Evolutionary conservation across 257 asterid genomes (phyloP), one percentile per base, ranked within the genome.

Genomic region (Primulina tabacum): DNA sequence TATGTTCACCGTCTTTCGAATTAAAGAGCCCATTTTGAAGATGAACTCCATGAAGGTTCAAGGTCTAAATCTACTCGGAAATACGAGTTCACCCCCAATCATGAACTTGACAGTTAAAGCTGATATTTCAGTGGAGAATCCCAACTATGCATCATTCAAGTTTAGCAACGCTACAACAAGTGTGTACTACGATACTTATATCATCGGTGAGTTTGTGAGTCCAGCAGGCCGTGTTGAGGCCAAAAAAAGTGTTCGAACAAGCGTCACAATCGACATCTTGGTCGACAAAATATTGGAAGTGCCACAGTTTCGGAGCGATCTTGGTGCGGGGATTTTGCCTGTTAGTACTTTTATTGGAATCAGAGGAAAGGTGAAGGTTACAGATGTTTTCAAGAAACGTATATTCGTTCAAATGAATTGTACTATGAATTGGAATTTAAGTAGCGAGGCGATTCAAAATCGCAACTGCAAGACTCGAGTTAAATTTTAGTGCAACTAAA

Each of bases 301-400:
- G 37, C 37, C 71, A 0, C 50, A 77, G 21, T 66, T 82, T n/a
- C 24, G 30, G 43, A 71, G 53, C 7, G 87, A 84, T 75, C 69
- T 82, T 56, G 7, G 2, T 7, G 67, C n/a, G 0, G 72, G 83
- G 50, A 30, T 6, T 9, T 60, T 86, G 59, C 55, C 47, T 0
- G 2, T 86, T 55, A 71, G 69, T 28, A 65, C 72, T 11, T 68
- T 20, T 40, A 81, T 86, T 18, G 78, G 63, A 16, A 62, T 88
- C 0, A 60, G 59, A 10, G 95, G 95, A 34, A 72, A 76, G 71
- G 82, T 87, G 70, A 82, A 69, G 77, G 81, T 82, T 20, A 67
- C 76, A 20, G 53, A 64, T 8, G 62, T 60, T 3, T 43, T 77
- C 4, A 87, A 79, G 70, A 87, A 81, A 52, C 30, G 8, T 29